Conservation (phyloP, 306 rosid species). For the Malus asiatica region DNA sequence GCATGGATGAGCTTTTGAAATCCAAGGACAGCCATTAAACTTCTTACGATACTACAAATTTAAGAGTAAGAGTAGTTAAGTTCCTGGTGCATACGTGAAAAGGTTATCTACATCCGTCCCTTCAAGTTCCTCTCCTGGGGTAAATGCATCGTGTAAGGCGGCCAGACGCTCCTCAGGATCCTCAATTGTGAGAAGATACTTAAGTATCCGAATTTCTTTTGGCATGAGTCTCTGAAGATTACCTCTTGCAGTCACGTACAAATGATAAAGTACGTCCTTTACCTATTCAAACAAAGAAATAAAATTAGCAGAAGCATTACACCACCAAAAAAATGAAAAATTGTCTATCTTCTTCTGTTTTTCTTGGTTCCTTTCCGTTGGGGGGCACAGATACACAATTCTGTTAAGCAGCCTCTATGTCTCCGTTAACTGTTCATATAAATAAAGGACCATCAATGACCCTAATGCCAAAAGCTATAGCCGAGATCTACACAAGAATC, state of each 20-base stretch:
- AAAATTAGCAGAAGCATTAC: neutral
- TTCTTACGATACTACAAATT: neutral
- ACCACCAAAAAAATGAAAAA: neutral
- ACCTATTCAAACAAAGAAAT: slow-evolving; percentile 31
- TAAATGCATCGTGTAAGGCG: slow-evolving; percentile 74
- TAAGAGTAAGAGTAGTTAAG: neutral
- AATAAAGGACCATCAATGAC: neutral
- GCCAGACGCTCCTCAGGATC: slow-evolving; percentile 67
- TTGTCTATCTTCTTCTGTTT: neutral
- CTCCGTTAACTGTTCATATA: neutral
- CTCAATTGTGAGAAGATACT: slow-evolving; percentile 60
- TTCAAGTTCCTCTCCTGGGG: slow-evolving; percentile 89
- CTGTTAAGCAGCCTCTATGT: neutral
- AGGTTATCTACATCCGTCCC: slow-evolving; percentile 62
- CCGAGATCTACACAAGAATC: neutral
- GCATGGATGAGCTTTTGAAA: neutral
- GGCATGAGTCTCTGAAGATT: slow-evolving; percentile 85
- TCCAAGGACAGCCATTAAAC: neutral
- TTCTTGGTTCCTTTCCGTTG: neutral
- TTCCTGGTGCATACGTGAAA: slow-evolving; percentile 57
- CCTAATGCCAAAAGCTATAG: neutral
- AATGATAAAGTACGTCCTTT: slow-evolving; percentile 75
- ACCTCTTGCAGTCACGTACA: slow-evolving; percentile 66
- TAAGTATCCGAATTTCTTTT: slow-evolving; percentile 78
- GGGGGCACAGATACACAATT: neutral